Base-by-base conservation (phyloP, 2,329 filamentous ascomycete genomes). In the Fusarium odoratissimum region DNA sequence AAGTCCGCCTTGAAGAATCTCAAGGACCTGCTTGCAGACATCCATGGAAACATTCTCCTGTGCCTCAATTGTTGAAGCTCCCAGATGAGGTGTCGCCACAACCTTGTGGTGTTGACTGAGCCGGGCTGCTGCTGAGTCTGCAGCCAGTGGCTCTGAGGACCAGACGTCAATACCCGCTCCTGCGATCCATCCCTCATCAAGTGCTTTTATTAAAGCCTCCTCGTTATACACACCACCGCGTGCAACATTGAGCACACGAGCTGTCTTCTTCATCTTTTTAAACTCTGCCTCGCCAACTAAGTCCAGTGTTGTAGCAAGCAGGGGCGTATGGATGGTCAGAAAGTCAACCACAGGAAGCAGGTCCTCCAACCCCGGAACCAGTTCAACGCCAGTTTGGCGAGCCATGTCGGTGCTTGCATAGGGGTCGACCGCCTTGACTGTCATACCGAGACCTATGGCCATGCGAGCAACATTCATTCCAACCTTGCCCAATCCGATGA, bases 31-130 rank as follows among this genome's bases (percentile, higher is more conserved):
- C 38, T 91, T 91, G 80, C 93, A 95, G 13, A 95, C 93, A 75
- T 95, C 93, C 70, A 95, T 88, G 3, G 91, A 93, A 7, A 95
- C 93, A 69, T 95, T 95, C 77, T 95, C 93, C 80, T 96, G 93
- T 0, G 93, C 93, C 85, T 96, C 93, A 38, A 92, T 87, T 0
- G 93, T 96, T 0, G 91, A 93, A 0, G 93, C 93, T 12, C 93
- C 93, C 0, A 96, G 85, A 79, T 96, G 93, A 2, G 93, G 93
- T 12, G 93, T 95, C 3, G 91, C 91, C 4, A 95, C 90, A 1
- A 94, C 92, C 72, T 89, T 91, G 2, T 91, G 88, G 74, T 95
- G 93, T 14, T 85, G 85, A 63, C 92, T 88, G 13, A 96, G 84
- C 48, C 85, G 86, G 16, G 86, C 86, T 4, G 93, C 91, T 8